Evolutionary conservation across 2,329 filamentous ascomycete species (phyloP).

Genomic region (Talaromyces rugulosus): DNA sequence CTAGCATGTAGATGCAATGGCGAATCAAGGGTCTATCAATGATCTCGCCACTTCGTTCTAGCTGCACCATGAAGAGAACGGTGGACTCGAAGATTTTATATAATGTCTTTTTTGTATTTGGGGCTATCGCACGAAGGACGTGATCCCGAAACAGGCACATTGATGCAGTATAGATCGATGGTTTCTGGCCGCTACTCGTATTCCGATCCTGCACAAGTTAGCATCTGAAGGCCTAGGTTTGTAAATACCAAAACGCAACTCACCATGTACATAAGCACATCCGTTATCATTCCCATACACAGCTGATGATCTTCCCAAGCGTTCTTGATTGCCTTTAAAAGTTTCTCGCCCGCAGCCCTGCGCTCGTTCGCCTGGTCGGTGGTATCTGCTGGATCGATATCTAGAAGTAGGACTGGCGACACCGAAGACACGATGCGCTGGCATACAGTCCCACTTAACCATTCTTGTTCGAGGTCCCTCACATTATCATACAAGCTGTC

Average conservation of each 20-base stretch:
- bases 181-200: constrained; percentile 67
- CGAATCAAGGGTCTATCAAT: constrained; percentile 81
- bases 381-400: constrained; percentile 42
- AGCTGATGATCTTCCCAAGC: constrained; percentile 87
- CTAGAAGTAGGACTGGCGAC: constrained; percentile 62
- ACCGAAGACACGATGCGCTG: constrained; percentile 67
- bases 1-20: constrained; percentile 83
- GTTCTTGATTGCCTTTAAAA: constrained; percentile 69
- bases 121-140: constrained; percentile 63
- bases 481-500: constrained; percentile 76
- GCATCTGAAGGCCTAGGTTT: neutral
- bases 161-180: constrained; percentile 76
- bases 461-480: constrained; percentile 72
- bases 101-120: constrained; percentile 47
- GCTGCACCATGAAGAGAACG: constrained; percentile 82
- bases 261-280: constrained; percentile 93
- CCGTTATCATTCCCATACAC: constrained; percentile 94
- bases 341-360: constrained; percentile 74
- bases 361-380: constrained; percentile 68
- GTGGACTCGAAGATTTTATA: constrained; percentile 74
- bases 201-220: constrained; percentile 63
- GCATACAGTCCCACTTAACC: constrained; percentile 73
- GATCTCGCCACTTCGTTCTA: constrained; percentile 85
- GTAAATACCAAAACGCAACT: constrained; percentile 20
- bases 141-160: constrained; percentile 87